A percentile compares a stretch with the other conserved stretches of the same genome.
These are phyloP conservation scores for Aurantiochytrium sp. DNA, from an alignment of 108 stramenopile species.

Conservation along the genomic window DNA sequence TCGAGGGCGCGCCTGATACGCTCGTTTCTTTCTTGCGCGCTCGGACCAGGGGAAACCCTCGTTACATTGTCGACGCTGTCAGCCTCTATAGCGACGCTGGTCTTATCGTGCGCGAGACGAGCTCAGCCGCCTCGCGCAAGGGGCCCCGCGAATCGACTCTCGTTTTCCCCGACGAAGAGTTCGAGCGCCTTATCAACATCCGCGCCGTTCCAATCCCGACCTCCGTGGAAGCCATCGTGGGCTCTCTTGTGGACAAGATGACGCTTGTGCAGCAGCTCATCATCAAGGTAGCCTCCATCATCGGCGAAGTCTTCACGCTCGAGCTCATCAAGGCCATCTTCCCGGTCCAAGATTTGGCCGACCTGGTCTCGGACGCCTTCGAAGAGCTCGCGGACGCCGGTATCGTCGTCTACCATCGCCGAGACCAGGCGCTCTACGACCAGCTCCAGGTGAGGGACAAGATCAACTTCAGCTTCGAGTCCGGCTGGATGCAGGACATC, in stretches of 20 bases:
- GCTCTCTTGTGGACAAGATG: constrained; percentile 1
- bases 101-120: not conserved
- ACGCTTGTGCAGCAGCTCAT: constrained; percentile 18
- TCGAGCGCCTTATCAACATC: not conserved
- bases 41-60: not conserved
- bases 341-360: not conserved
- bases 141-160: not conserved
- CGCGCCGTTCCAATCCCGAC: not conserved
- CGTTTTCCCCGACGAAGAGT: not conserved
- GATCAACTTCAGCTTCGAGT: not conserved
- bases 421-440: not conserved
- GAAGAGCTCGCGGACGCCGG: not conserved
- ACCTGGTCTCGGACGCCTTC: not conserved
- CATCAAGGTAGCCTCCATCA: constrained; percentile 20
- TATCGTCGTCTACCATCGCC: not conserved
- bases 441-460: not conserved
- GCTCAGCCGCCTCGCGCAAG: no score
- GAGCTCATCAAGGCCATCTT: not conserved
- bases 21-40: not conserved
- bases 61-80: not conserved
- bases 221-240: not conserved
- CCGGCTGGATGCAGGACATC: constrained; percentile 9
- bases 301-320: constrained; percentile 10
- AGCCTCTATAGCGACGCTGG: not conserved
- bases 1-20: not conserved